phyloP scores from a whole-genome alignment of 768 basidiomycete species.

The Lactarius sp. region DNA sequence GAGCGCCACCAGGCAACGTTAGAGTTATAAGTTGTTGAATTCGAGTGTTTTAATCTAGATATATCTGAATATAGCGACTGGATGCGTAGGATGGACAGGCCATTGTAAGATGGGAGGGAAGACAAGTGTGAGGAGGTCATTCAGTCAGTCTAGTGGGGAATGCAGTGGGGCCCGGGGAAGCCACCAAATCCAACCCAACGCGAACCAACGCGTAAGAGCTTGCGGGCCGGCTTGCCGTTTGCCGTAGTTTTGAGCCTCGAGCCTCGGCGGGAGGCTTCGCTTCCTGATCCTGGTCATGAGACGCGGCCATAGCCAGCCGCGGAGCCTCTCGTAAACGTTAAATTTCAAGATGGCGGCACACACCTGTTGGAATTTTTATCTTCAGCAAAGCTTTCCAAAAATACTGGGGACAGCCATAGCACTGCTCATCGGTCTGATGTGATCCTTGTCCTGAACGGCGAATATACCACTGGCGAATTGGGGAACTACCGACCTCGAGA shows the following conservation, averaged over 20 bases:
- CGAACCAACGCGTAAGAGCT: background rate
- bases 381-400: background rate
- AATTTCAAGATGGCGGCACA: background rate
- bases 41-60: slow-evolving; percentile 74
- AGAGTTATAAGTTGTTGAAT: slow-evolving; percentile 75
- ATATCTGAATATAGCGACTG: slow-evolving; percentile 88
- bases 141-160: background rate
- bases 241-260: background rate
- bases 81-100: slow-evolving; percentile 48
- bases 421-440: background rate
- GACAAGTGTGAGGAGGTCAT: slow-evolving; percentile 21
- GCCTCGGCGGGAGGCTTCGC: background rate
- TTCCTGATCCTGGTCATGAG: background rate
- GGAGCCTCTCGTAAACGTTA: background rate
- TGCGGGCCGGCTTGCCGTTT: background rate
- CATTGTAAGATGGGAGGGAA: slow-evolving; percentile 43
- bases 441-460: background rate
- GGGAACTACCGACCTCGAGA: background rate
- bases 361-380: background rate
- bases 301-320: background rate
- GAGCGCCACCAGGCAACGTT: slow-evolving; percentile 87
- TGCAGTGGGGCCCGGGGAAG: too few species aligned
- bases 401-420: background rate
- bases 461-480: background rate
- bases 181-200: background rate